Base-by-base conservation (phyloP, 805 yeast species). In the Candida peoriensis region DNA sequence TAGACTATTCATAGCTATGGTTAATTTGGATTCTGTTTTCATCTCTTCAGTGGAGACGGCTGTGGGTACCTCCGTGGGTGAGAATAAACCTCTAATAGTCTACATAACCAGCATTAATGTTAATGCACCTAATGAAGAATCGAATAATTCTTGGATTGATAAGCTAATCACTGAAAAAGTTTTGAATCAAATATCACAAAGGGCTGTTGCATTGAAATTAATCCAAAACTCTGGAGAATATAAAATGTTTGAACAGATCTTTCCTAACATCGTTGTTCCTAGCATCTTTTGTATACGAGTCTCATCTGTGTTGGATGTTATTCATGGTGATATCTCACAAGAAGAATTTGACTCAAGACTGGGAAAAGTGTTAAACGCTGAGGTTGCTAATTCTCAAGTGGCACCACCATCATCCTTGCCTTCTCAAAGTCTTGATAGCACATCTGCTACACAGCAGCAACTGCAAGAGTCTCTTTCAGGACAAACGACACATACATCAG, bases 261-360 rank as follows among this genome's bases (percentile, higher is more conserved):
- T 77, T 42, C 76, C 76, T 3, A 57, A 64, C 13, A 60, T 68
- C 7, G 48, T 47, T 1, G 63, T 68, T 4, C 89, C 89, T 2
- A 68, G 83, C 42, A 58, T 81, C 17, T 69, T 74, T 47, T 58
- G 80, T 11, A 63, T 83, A n/a, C 58, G 54, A 22, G 57, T 62
- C 9, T 76, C 81, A 6, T 52, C 59, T 25, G 61, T 77, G 5
- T 41, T 72, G 22, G 76, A 68, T 30, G 46, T 64, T 3, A 56
- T 76, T 9, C 55, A 58, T 8, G 66, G 58, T 6, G 63, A 57
- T 3, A 44, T 58, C 3, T 28, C 52, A 8, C 39, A 36, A 14
- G 54, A 42, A 5, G 50, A 44, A 20, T 59, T 70, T 32, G 52
- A 46, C 15, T 32, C 36, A 24, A 52, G 60, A 26, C 42, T 59